These are phyloP conservation scores for Solanum megistacrolobum DNA, from an alignment of 257 asterid genomes.

Conservation along the genomic window DNA sequence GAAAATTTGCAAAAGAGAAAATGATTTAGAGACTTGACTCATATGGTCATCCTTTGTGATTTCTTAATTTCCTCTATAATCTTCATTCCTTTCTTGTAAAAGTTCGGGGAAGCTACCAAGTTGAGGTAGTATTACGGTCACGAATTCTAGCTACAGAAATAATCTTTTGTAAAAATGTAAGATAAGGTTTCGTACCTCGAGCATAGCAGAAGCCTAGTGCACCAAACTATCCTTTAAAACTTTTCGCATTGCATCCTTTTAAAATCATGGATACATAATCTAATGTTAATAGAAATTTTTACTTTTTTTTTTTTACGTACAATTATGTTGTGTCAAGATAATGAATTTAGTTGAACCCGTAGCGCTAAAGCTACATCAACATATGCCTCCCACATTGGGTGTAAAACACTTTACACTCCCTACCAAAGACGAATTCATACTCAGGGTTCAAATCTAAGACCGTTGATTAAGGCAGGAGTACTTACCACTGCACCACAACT, in stretches of 20 bases:
- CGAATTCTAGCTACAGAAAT: neutral
- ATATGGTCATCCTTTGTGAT: neutral
- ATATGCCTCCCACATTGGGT: neutral
- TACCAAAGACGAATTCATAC: neutral
- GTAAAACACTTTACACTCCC: neutral
- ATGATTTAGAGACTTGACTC: neutral
- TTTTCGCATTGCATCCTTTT: no score
- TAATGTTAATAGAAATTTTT: neutral
- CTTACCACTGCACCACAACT: neutral
- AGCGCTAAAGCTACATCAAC: neutral
- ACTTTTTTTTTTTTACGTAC: neutral
- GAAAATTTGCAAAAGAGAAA: neutral
- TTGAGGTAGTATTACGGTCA: neutral
- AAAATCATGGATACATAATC: no score
- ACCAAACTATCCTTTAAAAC: neutral
- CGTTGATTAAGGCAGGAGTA: neutral
- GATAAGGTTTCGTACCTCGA: neutral
- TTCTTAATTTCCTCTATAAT: neutral
- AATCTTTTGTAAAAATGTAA: neutral
- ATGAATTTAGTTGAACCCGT: neutral
- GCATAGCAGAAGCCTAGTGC: neutral
- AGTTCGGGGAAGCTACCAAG: neutral
- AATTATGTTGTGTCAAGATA: neutral
- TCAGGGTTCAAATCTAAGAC: fast-evolving
- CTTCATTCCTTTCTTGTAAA: neutral